Base-by-base conservation (phyloP, 1,284 basidiomycete genomes). In the Ustilago shanxiensis region DNA sequence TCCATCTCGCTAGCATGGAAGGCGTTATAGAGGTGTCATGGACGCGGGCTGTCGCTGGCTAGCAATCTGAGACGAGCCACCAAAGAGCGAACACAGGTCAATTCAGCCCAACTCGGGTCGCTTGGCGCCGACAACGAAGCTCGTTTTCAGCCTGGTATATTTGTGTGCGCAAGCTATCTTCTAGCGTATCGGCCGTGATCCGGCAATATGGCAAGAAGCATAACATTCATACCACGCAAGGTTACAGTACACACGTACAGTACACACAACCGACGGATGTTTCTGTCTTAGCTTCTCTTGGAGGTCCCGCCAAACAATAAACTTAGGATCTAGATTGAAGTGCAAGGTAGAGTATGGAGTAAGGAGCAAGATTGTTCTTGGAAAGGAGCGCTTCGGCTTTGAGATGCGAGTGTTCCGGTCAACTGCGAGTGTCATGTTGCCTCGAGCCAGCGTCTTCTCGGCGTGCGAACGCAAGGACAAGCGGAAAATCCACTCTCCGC, bases 301-400 rank as follows among this genome's bases (percentile, higher is more conserved):
- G 41, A n/a, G 37, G 5, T 26, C 22, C 54, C 37, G 37, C 54
- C 41, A 44, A 44, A 44, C 41, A 44, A 44, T 44, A 20, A 44
- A n/a, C 41, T 20, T 44, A 11, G 9, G 41, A 44, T 7, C 20
- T 3, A 22, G 41, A 8, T 7, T 44, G 41, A 20, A n/a, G 41
- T 20, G 37, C 54, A 41, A 44, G 31, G 20, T 54, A 24, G 52
- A 47, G n/a, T 24, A 39, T 24, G 11, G 29, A 33, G 22, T 3
- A 10, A n/a, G 47, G 31, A 24, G 31, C 9, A 28, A 24, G 11
- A 4, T 44, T 63, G 59, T 60, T 60, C 61, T 63, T 63, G 41
- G 63, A 66, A 59, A 54, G 49, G 28, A 47, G 63, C 63, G 22
- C 26, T 53, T 66, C 63, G 63, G 63, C 50, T 52, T 66, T 37